Conservation (phyloP, 805 yeast species). For the Yarrowia sp. region DNA sequence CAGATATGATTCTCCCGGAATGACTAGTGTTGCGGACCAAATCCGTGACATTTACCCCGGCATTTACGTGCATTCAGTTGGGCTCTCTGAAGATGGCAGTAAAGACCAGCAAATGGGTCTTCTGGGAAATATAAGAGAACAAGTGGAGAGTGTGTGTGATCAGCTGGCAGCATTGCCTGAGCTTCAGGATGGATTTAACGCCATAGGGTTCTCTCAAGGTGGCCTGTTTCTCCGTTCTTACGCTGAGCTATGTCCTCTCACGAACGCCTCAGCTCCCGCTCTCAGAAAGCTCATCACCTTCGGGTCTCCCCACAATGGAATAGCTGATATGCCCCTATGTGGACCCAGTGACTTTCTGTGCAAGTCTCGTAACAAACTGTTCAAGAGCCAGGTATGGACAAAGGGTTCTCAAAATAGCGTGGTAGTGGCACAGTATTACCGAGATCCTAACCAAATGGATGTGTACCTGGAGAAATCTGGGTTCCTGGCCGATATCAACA, state of each 20-base stretch:
- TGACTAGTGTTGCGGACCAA: slow-evolving; percentile 46
- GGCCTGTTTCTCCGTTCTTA: slow-evolving; percentile 73
- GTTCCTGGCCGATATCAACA: slow-evolving; percentile 64
- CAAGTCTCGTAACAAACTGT: slow-evolving; percentile 48
- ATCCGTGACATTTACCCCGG: slow-evolving; percentile 49
- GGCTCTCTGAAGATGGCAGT: slow-evolving; percentile 47
- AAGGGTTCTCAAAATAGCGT: slow-evolving; percentile 52
- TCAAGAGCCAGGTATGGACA: slow-evolving; percentile 47
- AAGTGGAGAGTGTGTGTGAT: slow-evolving; percentile 54
- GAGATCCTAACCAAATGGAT: slow-evolving; percentile 55
- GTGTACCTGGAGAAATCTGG: slow-evolving; percentile 53
- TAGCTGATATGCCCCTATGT: slow-evolving; percentile 65
- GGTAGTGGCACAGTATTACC: slow-evolving; percentile 72
- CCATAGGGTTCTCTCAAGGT: slow-evolving; percentile 79
- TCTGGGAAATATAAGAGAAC: slow-evolving; percentile 56
- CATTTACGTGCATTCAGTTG: slow-evolving; percentile 51
- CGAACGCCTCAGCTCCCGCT: not conserved
- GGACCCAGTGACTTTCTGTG: slow-evolving; percentile 56
- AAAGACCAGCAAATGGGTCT: slow-evolving; percentile 55
- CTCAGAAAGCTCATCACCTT: slow-evolving; percentile 56
- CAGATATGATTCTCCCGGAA: slow-evolving; percentile 58
- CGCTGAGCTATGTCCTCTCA: slow-evolving; percentile 52
- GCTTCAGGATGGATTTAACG: slow-evolving; percentile 58
- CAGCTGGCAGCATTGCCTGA: slow-evolving; percentile 48
- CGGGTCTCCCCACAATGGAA: slow-evolving; percentile 79